Evolutionary conservation across 2,329 filamentous ascomycete species (phyloP).

Genomic region (Periconia macrospinosa): DNA sequence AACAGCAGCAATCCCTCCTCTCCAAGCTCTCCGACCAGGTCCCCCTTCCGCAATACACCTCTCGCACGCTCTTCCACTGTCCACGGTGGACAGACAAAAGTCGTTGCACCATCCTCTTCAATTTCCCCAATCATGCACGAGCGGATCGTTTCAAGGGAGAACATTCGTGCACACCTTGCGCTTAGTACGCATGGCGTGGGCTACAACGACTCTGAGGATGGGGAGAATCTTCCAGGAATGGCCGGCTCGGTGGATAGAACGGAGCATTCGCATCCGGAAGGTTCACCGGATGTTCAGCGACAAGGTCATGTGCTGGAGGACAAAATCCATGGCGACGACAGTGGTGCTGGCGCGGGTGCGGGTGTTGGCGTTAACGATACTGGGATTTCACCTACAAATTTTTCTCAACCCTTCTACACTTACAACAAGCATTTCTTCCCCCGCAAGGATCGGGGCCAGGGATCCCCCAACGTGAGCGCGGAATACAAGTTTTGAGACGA

Average conservation of each 20-base stretch:
- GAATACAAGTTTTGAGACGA: not conserved
- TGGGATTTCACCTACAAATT: not conserved
- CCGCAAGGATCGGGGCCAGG: not conserved
- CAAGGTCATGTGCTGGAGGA: not conserved
- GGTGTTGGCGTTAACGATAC: no score
- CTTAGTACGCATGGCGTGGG: not conserved
- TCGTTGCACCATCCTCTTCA: not conserved
- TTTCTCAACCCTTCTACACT: not conserved
- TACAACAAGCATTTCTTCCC: not conserved
- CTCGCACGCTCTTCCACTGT: not conserved
- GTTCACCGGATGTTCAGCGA: not conserved
- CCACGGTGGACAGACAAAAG: not conserved
- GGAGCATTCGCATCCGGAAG: not conserved
- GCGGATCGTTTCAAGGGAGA: slow-evolving; percentile 37
- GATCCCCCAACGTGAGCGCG: not conserved
- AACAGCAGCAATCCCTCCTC: not conserved
- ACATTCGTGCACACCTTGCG: slow-evolving; percentile 31
- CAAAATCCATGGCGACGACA: not conserved
- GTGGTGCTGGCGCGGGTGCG: no score
- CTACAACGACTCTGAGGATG: not conserved
- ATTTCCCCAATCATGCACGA: slow-evolving; percentile 3
- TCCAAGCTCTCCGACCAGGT: not conserved
- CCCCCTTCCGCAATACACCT: not conserved
- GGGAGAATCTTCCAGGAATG: not conserved
- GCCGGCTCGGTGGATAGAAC: not conserved